These are phyloP conservation scores for Cucurbita maxima DNA, from an alignment of 306 rosid species.

Conservation along the genomic window DNA sequence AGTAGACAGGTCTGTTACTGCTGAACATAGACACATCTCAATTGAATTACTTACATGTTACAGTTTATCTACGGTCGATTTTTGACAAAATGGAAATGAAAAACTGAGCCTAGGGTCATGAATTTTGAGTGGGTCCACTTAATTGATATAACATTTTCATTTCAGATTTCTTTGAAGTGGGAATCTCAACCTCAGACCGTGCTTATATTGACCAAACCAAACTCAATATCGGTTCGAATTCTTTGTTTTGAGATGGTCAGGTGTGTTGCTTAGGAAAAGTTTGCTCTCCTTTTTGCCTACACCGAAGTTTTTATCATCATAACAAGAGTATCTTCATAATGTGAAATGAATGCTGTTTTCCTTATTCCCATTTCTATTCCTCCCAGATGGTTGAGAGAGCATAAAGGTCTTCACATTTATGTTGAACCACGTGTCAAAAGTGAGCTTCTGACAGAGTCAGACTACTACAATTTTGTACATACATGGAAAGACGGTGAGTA, in stretches of 20 bases:
- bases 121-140: slow-evolving; percentile 1
- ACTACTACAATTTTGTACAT: slow-evolving; percentile 61
- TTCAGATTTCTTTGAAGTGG: slow-evolving; percentile 94
- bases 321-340: not conserved
- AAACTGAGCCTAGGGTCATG: not conserved
- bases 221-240: slow-evolving; percentile 65
- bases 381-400: slow-evolving; percentile 79
- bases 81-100: not conserved
- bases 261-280: slow-evolving; percentile 19
- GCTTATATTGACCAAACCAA: slow-evolving; percentile 85
- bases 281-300: not conserved
- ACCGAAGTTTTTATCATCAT: not conserved
- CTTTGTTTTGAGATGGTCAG: slow-evolving; percentile 85
- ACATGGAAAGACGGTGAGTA: slow-evolving; percentile 80
- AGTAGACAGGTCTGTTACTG: slow-evolving; percentile 68
- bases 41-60: not conserved
- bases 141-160: slow-evolving; percentile 21
- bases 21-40: not conserved
- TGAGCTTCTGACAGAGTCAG: slow-evolving; percentile 62
- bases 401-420: slow-evolving; percentile 46
- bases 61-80: not conserved
- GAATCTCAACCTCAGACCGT: slow-evolving; percentile 81
- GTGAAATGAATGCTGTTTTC: not conserved
- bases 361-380: not conserved
- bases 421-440: slow-evolving; percentile 76